Conservation (phyloP, 805 yeast genomes). For the Suhomyces sp. region DNA sequence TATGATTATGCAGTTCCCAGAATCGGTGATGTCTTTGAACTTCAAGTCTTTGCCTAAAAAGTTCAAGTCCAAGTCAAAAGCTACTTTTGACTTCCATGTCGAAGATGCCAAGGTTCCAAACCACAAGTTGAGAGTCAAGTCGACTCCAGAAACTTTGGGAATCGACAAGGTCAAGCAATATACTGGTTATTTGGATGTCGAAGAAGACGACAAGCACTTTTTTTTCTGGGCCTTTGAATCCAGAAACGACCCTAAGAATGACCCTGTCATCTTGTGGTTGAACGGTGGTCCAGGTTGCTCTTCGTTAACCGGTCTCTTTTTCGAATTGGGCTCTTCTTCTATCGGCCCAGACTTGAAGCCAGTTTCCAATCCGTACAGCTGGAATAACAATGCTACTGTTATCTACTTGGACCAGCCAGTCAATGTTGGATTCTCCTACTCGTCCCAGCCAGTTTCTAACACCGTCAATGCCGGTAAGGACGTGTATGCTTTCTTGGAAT, state of each 20-base stretch:
- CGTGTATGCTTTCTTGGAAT: slow-evolving; percentile 76
- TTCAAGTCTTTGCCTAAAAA: slow-evolving; percentile 49
- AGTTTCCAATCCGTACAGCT: slow-evolving; percentile 75
- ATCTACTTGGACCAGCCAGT: slow-evolving; percentile 94
- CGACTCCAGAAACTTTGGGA: slow-evolving; percentile 65
- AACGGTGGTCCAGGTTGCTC: slow-evolving; percentile 98
- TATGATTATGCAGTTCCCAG: slow-evolving; percentile 58
- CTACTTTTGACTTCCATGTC: slow-evolving; percentile 38
- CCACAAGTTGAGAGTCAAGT: slow-evolving; percentile 58
- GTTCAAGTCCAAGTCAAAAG: slow-evolving; percentile 7
- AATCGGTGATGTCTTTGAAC: slow-evolving; percentile 47
- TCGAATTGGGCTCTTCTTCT: slow-evolving; percentile 87
- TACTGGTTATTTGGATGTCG: slow-evolving; percentile 82
- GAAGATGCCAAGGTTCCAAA: slow-evolving; percentile 38
- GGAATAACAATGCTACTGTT: slow-evolving; percentile 90
- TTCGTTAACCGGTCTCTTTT: slow-evolving; percentile 82
- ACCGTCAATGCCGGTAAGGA: slow-evolving; percentile 86
- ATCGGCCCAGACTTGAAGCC: slow-evolving; percentile 67
- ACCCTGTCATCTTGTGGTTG: slow-evolving; percentile 87
- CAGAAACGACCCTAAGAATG: slow-evolving; percentile 79
- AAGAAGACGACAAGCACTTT: slow-evolving; percentile 81
- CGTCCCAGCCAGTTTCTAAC: slow-evolving; percentile 57
- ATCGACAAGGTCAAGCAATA: slow-evolving; percentile 79
- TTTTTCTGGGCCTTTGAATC: slow-evolving; percentile 95
- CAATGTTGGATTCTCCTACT: slow-evolving; percentile 86